Evolutionary conservation across 179 eudicot species (phyloP), one percentile per base, ranked within the genome.

Genomic region (Kewa caespitosa): DNA sequence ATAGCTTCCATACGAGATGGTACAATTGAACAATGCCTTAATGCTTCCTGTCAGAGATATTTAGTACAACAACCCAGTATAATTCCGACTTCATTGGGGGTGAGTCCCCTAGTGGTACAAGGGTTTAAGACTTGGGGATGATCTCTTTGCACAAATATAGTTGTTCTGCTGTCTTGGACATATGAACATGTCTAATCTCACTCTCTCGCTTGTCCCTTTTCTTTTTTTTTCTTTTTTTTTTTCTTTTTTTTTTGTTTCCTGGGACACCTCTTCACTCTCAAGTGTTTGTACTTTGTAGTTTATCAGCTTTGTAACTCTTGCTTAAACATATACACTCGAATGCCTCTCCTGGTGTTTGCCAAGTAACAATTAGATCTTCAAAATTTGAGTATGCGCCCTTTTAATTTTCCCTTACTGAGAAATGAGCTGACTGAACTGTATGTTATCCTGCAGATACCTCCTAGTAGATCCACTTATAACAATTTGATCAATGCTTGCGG

Each of bases 401-500:
- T 28, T 22, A 37, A 36, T 6, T 64, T 48, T 25, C 17, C 41
- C 32, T 70, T 17, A 31, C 38, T 55, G 67, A 65, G 48, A 34
- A 54, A 37, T 38, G 32, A 52, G 39, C 38, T 76, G 41, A 37
- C 38, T 70, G 66, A 76, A 63, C 46, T 57, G 32, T 28, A 34
- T 78, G 28, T 75, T 27, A 55, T 38, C 33, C 59, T 86, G 81
- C 93, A 93, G 99, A 86, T 95, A 69, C 92, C 99, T 82, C 99
- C 99, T 46, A 95, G 92, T 79, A 85, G 97, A 37, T 82, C 90
- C 38, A 93, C 98, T 38, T 93, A 91, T 85, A 95, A 95, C 87
- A 90, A 93, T 82, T 83, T 95, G 85, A 93, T 95, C 77, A 89
- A 93, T 86, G 98, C 99, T 27, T 95, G 99, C 82, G 99, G 99